Base-by-base conservation (phyloP, 345 rosid genomes). In the Arabis hirsuta region DNA sequence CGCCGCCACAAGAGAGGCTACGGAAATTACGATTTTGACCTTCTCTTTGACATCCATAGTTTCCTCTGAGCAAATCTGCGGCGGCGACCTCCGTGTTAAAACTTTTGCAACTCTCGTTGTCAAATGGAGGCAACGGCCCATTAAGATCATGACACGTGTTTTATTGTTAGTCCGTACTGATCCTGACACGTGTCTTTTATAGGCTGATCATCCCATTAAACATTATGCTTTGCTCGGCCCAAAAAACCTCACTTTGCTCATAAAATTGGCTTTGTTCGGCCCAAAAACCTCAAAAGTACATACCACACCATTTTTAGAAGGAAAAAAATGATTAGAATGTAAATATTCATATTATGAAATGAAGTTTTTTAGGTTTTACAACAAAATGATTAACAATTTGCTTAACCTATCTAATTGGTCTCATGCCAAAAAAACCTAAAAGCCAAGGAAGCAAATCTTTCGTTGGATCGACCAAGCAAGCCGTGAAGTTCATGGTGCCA, bases 1-100 rank as follows among this genome's bases (percentile, higher is more conserved):
- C 29, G 78, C 60, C 45, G 81, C 81, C 1, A 87, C 87, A 12
- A 89, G 65, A 12, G 94, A 87, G 12, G 82, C 86, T 11, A 85
- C 52, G 0, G 85, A 47, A 32, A 90, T 22, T 54, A 73, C 81
- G 27, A 89, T 34, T 75, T 41, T 81, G 69, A 86, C 57, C 78
- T 74, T 84, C 24, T 78, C 79, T 52, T 7, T 77, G 55, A 65
- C 42, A 44, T 84, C 87, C 96, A 84, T 74, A 6, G 2, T 80
- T 53, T 31, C 16, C 19, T 45, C 20, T 55, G 65, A 48, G 22
- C 43, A 63, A 63, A 70, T 56, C 76, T 76, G 56, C 72, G 51
- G 56, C 72, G 51, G 62, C 66, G 38, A 42, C 14, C 26, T 52
- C 41, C n/a, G n/a, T n/a, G n/a, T n/a, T n/a, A 32, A 32, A 22